Conservation (phyloP, 2,329 filamentous ascomycete genomes). For the Hymenoscyphus linearis region DNA sequence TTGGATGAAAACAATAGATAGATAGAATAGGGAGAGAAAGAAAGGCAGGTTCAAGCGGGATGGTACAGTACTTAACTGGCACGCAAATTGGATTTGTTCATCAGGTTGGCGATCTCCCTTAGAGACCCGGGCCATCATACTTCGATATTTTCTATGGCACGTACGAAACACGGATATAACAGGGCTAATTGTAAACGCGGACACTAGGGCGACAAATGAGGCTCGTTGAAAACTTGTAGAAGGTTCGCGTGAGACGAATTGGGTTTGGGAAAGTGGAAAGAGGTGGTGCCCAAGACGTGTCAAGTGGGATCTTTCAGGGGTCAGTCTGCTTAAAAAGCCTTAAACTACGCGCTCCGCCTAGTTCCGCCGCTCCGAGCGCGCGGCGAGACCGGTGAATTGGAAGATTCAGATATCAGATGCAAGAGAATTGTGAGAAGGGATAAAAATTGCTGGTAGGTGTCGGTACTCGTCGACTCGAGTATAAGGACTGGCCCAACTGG, state of each 20-base stretch:
- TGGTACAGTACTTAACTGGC: background rate
- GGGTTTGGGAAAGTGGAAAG: slow-evolving; percentile 3
- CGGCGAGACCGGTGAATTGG: background rate
- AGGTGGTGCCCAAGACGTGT: slow-evolving; percentile 4
- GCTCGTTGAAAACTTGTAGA: background rate
- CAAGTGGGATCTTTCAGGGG: background rate
- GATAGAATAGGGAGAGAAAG: background rate
- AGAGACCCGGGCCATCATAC: background rate
- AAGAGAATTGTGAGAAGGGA: background rate
- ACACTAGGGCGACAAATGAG: background rate
- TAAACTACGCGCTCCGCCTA: background rate
- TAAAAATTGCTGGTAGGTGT: too few relatives aligned
- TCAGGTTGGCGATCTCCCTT: background rate
- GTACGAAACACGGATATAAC: background rate
- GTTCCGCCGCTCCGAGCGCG: too few relatives aligned
- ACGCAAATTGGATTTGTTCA: background rate
- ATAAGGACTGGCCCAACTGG: too few relatives aligned
- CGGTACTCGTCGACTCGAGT: too few relatives aligned
- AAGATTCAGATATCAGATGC: background rate
- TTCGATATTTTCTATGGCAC: background rate
- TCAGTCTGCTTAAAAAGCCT: background rate
- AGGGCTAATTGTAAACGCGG: background rate
- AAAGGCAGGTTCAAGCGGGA: background rate
- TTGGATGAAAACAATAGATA: background rate
- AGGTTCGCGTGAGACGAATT: background rate